Percentiles rank a stretch among this genome's conserved stretches.
phyloP scores from a whole-genome alignment of 441 rosid species.

The Erysimum cheiri region DNA sequence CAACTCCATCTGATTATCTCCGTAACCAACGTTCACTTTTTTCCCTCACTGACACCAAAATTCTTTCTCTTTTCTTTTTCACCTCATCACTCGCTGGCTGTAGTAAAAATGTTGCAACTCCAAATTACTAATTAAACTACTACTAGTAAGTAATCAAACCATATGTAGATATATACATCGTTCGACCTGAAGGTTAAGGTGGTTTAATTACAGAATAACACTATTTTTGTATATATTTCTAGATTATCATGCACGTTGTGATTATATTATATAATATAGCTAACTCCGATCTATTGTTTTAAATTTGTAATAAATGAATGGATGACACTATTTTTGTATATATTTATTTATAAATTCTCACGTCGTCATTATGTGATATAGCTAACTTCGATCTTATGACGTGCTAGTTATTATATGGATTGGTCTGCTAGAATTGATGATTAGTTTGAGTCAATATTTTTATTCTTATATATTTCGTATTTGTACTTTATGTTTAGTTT shows the following conservation, averaged over 20 bases:
- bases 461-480: no score
- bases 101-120: neutral
- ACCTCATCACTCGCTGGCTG: neutral
- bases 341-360: neutral
- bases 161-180: neutral
- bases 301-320: neutral
- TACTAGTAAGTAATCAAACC: neutral
- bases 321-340: neutral
- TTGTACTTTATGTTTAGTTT: no score
- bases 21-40: conserved; percentile 36
- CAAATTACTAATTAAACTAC: neutral
- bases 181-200: neutral
- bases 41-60: conserved; percentile 20
- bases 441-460: no score
- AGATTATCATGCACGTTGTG: neutral
- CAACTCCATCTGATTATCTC: conserved; percentile 31
- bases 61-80: conserved; percentile 3
- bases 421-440: neutral
- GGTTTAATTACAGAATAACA: neutral
- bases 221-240: neutral
- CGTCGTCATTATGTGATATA: neutral
- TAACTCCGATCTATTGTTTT: neutral
- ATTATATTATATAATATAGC: neutral
- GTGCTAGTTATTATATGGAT: neutral
- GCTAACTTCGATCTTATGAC: neutral